phyloP scores from a whole-genome alignment of 192 early-diverging fungal genomes.

The Backusella sp. region DNA sequence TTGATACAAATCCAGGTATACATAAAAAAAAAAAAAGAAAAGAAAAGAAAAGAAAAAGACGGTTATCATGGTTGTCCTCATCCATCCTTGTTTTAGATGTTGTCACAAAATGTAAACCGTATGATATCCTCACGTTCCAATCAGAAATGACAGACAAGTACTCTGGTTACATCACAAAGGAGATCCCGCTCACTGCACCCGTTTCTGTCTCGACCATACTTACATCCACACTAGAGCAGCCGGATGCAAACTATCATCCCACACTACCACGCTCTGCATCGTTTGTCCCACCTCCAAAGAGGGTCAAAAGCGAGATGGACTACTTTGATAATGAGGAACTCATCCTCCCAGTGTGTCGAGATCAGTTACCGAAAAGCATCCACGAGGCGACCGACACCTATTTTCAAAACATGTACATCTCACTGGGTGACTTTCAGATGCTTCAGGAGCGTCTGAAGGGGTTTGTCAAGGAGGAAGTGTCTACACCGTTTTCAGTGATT shows the following conservation, averaged over 20 bases:
- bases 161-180: constrained; percentile 6
- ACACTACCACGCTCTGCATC: constrained; percentile 12
- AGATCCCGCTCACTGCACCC: background rate
- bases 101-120: constrained; percentile 57
- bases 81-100: background rate
- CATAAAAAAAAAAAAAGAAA: no score
- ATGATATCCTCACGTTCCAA: constrained; percentile 61
- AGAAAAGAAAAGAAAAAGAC: no score
- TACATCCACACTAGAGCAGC: background rate
- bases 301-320: background rate
- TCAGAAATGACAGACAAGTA: constrained; percentile 41
- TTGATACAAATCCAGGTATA: constrained; percentile 23
- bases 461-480: background rate
- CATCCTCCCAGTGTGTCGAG: background rate
- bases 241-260: background rate
- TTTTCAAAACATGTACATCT: constrained; percentile 9
- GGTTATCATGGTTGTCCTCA: no score
- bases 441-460: background rate
- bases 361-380: constrained; percentile 1
- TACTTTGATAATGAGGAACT: background rate
- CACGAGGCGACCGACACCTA: background rate
- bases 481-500: background rate
- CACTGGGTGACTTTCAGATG: background rate
- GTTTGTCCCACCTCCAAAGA: background rate
- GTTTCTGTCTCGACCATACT: constrained; percentile 13